Evolutionary conservation across 805 yeast species (phyloP), one percentile per base, ranked within the genome.

Genomic region (Torulaspora delbrueckii): DNA sequence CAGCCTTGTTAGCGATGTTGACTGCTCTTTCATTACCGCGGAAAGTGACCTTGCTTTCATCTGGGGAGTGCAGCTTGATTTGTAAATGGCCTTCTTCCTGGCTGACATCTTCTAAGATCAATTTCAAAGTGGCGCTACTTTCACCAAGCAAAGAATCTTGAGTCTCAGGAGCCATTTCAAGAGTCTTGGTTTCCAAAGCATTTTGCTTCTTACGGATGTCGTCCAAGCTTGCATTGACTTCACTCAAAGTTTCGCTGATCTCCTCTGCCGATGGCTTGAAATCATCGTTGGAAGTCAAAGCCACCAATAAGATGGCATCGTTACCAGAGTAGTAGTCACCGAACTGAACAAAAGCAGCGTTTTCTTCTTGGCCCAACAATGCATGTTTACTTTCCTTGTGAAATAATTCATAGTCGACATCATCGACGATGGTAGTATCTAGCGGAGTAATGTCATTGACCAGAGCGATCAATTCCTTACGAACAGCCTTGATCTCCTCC

Each of bases 361-460:
- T 67, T 47, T 73, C 63, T 49, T 58, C 61, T 25, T 54, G 47
- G 14, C 52, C 55, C 19, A 47, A 35, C 32, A 66, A 50, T 22
- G 46, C 52, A 32, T 57, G 58, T 37, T 57, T 57, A 38, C 60
- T 58, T 14, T 59, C 61, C 25, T 59, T 59, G 33, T 54, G 57
- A 51, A 62, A 66, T 26, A 66, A 47, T 37, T 62, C 63, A 9
- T 79, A 67, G 54, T 84, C 87, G 52, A 91, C 75, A 56, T 86
- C 96, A 6, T 70, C 61, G 36, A 87, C 68, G 8, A 70, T 68
- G 48, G 69, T 67, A 27, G 87, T 76, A 47, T 78, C 77, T 35
- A 76, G 71, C 28, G 97, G 96, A 7, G 87, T 71, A 45, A 83
- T 74, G 42, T 73, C 70, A 66, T 87, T 89, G 45, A 93, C 96